Evolutionary conservation across 345 rosid species (phyloP).

Genomic region (Sonneratia alba): DNA sequence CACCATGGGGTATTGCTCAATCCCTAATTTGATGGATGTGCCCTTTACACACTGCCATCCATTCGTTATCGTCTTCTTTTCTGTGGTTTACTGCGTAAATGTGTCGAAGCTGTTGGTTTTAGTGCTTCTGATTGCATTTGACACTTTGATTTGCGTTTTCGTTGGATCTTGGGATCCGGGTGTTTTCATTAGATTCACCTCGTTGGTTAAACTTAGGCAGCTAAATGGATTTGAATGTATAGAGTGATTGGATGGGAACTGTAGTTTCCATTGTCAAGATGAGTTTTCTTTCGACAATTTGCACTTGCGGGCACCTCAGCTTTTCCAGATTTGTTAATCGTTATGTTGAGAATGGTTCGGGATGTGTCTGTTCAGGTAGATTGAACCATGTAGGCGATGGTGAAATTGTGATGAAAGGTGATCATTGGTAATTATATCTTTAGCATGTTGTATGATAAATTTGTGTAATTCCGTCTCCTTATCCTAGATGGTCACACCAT

Average conservation of each 20-base stretch:
- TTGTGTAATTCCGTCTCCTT: too few species aligned
- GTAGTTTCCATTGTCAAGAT: background rate
- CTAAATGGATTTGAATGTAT: background rate
- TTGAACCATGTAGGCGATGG: too few species aligned
- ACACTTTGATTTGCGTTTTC: background rate
- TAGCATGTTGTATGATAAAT: too few species aligned
- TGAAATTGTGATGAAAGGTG: too few species aligned
- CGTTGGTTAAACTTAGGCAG: background rate
- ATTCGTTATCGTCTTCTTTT: background rate
- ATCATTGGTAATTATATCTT: too few species aligned
- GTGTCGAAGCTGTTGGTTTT: background rate
- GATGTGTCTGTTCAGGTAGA: too few species aligned
- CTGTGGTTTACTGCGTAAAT: background rate
- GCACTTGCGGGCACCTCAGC: background rate
- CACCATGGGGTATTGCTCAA: slow-evolving; percentile 2
- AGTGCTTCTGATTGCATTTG: background rate
- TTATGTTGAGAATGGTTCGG: too few species aligned
- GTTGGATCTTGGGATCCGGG: background rate
- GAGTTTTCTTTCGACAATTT: background rate
- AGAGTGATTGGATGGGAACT: background rate
- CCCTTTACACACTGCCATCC: background rate
- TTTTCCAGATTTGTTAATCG: too few species aligned
- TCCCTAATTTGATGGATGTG: background rate
- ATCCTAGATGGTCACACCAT: too few species aligned
- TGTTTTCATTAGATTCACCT: background rate